Evolutionary conservation across 1,284 basidiomycete species (phyloP).

Genomic region (Bondarzewia mesenterica): DNA sequence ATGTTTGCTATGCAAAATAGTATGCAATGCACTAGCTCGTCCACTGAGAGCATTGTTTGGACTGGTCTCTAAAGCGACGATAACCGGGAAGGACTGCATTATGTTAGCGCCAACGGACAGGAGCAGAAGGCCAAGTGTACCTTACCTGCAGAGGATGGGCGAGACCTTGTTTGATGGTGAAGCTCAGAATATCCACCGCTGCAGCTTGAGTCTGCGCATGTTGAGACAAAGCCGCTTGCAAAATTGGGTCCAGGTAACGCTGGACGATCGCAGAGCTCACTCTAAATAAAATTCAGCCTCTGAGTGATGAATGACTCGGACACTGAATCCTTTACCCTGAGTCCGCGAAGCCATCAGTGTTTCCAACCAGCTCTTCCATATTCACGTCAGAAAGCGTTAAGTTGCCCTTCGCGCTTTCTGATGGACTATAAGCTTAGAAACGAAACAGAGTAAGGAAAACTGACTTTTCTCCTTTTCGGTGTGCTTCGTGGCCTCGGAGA

Average conservation of each 20-base stretch:
- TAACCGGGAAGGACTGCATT: constrained; percentile 78
- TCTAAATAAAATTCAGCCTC: constrained; percentile 31
- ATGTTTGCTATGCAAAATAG: constrained; percentile 83
- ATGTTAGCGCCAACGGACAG: constrained; percentile 4
- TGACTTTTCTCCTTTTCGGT: constrained; percentile 57
- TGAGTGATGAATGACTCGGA: constrained; percentile 27
- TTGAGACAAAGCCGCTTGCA: constrained; percentile 73
- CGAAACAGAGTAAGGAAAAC: constrained; percentile 24
- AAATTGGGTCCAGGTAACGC: constrained; percentile 78
- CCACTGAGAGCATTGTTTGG: constrained; percentile 52
- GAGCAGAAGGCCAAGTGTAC: too few relatives aligned
- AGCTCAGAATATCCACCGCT: constrained; percentile 86
- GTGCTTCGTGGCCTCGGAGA: constrained; percentile 74
- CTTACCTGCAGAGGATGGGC: constrained; percentile 87
- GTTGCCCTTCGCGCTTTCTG: constrained; percentile 31
- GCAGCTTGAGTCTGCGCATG: constrained; percentile 68
- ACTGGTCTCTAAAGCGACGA: constrained; percentile 90
- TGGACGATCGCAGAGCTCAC: constrained; percentile 93
- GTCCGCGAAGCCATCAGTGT: constrained; percentile 90
- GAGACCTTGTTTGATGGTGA: constrained; percentile 91
- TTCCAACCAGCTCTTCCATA: constrained; percentile 91
- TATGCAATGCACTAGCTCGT: constrained; percentile 77
- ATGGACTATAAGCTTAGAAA: background rate
- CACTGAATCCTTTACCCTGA: constrained; percentile 95
- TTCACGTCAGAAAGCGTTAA: constrained; percentile 49